Evolutionary conservation across 1,284 basidiomycete genomes (phyloP), one percentile per base, ranked within the genome.

Genomic region (Cutaneotrichosporon cyanovorans): DNA sequence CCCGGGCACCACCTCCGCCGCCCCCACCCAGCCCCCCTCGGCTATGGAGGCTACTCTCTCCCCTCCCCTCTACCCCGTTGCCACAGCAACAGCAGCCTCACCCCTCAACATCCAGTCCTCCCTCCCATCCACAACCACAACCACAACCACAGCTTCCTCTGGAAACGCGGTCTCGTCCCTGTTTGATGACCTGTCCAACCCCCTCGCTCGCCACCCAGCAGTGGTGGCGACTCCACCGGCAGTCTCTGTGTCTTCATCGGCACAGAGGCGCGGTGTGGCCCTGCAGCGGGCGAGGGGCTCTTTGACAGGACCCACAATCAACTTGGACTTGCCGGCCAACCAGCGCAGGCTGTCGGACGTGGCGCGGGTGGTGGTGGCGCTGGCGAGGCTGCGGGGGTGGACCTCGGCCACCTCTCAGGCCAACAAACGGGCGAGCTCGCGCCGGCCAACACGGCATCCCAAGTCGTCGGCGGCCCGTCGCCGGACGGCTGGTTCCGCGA

Each of bases 261-360:
- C n/a, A 5, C 37, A 37, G 49, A 52, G 55, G 53, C 53, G 53
- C 42, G 55, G 51, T 40, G 41, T 42, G 65, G 64, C 67, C 67
- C 67, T 63, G 67, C 67, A 69, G 67, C 67, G 67, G 67, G 67
- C 61, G 67, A 68, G 58, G 64, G 60, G 56, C 50, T 60, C 46
- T 46, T 56, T 56, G 54, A 50, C 50, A 46, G 53, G 37, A 46
- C 30, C 30, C n/a, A n/a, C n/a, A 28, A 51, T 48, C 48, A 52
- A 44, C 48, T 56, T 58, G 53, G 58, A 58, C 54, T 51, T 60
- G 44, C 49, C 50, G 51, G 50, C 42, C 44, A 53, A 42, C 55
- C 47, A 56, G 56, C 32, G 58, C 40, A 46, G 61, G 45, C 39
- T 65, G 56, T 51, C 42, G 37, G 47, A 50, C 37, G 63, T 66